Conservation (phyloP, 1,284 basidiomycete genomes). For the Phellinidium pouzarii region DNA sequence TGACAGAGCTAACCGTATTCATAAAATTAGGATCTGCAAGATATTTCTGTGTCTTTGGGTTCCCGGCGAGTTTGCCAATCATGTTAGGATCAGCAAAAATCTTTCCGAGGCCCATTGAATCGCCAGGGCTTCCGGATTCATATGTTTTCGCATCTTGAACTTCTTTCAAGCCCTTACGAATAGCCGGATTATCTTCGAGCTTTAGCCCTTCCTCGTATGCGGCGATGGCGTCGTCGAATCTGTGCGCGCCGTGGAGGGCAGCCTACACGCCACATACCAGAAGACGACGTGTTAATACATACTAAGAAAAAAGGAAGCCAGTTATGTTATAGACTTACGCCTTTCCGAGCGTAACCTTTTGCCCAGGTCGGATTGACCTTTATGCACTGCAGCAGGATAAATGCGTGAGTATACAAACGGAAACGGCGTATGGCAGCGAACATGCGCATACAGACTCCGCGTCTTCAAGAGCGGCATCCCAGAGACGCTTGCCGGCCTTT, state of each 20-base stretch:
- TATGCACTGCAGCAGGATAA: conserved; percentile 49
- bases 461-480: conserved; percentile 75
- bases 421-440: conserved; percentile 1
- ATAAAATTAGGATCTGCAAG: conserved; percentile 80
- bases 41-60: conserved; percentile 82
- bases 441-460: conserved; percentile 72
- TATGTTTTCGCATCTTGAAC: conserved; percentile 63
- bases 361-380: conserved; percentile 78
- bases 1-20: conserved; percentile 42
- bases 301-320: neutral
- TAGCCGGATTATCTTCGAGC: conserved; percentile 72
- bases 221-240: conserved; percentile 78
- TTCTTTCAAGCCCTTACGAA: conserved; percentile 85
- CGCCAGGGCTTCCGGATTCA: conserved; percentile 19
- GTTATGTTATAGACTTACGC: conserved; percentile 35
- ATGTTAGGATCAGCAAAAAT: conserved; percentile 85
- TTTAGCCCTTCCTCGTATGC: conserved; percentile 75
- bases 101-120: conserved; percentile 58
- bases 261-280: conserved; percentile 25
- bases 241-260: conserved; percentile 81
- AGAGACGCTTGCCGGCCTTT: conserved; percentile 78
- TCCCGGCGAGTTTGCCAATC: conserved; percentile 75
- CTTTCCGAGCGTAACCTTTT: conserved; percentile 91
- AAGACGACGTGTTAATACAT: neutral
- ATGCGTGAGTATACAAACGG: conserved; percentile 8